These are phyloP conservation scores for Mortierella sp. DNA, from an alignment of 371 early-diverging fungal genomes.

Conservation along the genomic window DNA sequence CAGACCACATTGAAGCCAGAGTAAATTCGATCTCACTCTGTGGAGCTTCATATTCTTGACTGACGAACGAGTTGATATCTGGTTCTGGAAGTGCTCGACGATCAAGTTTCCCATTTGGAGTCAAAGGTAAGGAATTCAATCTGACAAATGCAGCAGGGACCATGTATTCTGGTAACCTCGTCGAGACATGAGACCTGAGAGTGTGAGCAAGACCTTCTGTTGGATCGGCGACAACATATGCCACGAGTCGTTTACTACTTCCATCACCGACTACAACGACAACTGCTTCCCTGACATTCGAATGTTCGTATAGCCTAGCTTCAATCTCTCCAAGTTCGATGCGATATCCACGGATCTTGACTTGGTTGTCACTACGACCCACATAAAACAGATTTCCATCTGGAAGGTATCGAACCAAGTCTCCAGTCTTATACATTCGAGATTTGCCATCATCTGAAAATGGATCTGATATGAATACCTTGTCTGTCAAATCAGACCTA, in stretches of 20 bases:
- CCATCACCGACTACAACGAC: conserved; percentile 14
- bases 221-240: conserved; percentile 15
- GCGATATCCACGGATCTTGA: conserved; percentile 62
- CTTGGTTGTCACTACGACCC: conserved; percentile 55
- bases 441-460: background rate
- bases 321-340: conserved; percentile 60
- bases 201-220: background rate
- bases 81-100: conserved; percentile 23
- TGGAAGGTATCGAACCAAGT: conserved; percentile 45
- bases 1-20: conserved; percentile 19
- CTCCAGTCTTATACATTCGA: conserved; percentile 59
- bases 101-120: conserved; percentile 28
- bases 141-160: conserved; percentile 30
- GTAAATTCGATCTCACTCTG: conserved; percentile 14
- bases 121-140: conserved; percentile 3
- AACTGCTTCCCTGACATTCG: conserved; percentile 4
- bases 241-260: conserved; percentile 23
- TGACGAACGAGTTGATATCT: background rate
- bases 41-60: too few relatives aligned
- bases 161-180: conserved; percentile 17
- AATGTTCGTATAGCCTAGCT: conserved; percentile 19
- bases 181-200: conserved; percentile 7
- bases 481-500: conserved; percentile 29
- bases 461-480: conserved; percentile 22
- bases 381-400: conserved; percentile 49